phyloP scores from a whole-genome alignment of 768 basidiomycete species.

The Tephrocybe sp. region DNA sequence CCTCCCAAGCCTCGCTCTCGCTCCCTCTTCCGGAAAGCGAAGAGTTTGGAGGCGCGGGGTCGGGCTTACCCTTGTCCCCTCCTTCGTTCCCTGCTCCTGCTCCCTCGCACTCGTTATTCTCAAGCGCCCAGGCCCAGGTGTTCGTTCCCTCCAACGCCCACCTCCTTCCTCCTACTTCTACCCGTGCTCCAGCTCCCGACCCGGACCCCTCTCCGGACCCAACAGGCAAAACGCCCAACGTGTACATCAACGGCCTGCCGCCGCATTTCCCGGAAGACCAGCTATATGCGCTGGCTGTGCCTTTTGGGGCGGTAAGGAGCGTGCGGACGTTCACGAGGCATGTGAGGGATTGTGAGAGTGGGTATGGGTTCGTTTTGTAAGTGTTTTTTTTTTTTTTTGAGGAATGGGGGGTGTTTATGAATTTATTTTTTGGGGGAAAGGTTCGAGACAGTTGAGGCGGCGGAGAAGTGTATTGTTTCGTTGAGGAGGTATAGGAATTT shows the following conservation, averaged over 20 bases:
- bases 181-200: background rate
- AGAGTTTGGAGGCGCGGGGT: background rate
- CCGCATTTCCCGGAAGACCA: constrained; percentile 83
- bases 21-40: background rate
- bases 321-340: constrained; percentile 85
- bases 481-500: constrained; percentile 73
- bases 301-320: constrained; percentile 74
- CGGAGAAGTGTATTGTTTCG: constrained; percentile 72
- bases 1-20: background rate
- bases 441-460: constrained; percentile 65
- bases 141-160: too few relatives aligned
- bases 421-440: constrained; percentile 34
- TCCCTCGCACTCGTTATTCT: background rate
- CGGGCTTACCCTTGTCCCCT: background rate
- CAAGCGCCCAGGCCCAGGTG: background rate
- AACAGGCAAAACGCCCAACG: constrained; percentile 63
- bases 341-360: constrained; percentile 70
- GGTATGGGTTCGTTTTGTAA: constrained; percentile 81
- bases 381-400: background rate
- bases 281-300: constrained; percentile 66
- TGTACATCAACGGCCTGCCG: constrained; percentile 87
- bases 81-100: background rate
- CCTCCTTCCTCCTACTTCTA: too few relatives aligned
- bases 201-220: constrained; percentile 3
- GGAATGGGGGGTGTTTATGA: too few relatives aligned